Conservation (phyloP, 345 rosid species). For the Luvunga scandens region DNA sequence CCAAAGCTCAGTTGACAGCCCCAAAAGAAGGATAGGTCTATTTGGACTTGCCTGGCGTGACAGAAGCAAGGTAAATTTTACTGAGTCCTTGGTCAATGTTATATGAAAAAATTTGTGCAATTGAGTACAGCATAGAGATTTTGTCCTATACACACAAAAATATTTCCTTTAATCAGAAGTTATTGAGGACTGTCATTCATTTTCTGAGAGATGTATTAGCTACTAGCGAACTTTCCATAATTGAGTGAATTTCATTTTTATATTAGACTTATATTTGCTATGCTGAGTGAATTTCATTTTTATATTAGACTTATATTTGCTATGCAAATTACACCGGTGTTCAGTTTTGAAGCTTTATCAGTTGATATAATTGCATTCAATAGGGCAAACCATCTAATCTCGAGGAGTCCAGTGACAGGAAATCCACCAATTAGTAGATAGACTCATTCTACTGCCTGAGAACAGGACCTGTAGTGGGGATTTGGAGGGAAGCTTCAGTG, state of each 20-base stretch:
- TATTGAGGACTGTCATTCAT: not conserved
- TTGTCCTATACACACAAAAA: not conserved
- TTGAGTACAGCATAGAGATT: not conserved
- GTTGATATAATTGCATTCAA: slow-evolving; percentile 11
- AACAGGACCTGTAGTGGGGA: not conserved
- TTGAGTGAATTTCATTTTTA: not conserved
- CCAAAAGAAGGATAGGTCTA: slow-evolving; percentile 48
- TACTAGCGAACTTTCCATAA: not conserved
- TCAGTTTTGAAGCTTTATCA: not conserved
- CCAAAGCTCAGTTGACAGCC: slow-evolving; percentile 43
- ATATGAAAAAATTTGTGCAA: not conserved
- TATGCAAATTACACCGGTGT: not conserved
- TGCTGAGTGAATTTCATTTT: slow-evolving; percentile 1
- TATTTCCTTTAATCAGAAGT: not conserved
- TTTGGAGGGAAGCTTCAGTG: not conserved
- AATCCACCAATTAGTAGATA: slow-evolving; percentile 21
- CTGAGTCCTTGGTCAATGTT: not conserved
- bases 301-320: not conserved
- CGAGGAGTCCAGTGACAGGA: slow-evolving; percentile 31
- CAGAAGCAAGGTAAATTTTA: slow-evolving; percentile 63
- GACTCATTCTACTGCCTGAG: slow-evolving; percentile 15
- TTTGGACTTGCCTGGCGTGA: slow-evolving; percentile 85
- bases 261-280: not conserved
- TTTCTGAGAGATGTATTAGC: not conserved
- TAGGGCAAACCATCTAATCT: slow-evolving; percentile 32